Evolutionary conservation across 108 stramenopile genomes (phyloP).

Genomic region (Nitzschia sp.): DNA sequence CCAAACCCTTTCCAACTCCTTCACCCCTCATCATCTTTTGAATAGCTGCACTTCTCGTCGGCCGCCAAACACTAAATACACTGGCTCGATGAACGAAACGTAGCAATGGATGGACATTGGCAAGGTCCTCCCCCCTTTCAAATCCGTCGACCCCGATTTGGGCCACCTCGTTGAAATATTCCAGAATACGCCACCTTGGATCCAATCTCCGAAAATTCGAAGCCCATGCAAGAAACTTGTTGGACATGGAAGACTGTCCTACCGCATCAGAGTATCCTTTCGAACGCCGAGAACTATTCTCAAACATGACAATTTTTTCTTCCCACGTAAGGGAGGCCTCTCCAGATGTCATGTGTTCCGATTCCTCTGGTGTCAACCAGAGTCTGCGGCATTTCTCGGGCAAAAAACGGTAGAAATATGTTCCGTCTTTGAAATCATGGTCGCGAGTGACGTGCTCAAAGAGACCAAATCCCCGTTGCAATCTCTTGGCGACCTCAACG

Average conservation of each 20-base stretch:
- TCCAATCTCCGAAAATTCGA: slow-evolving; percentile 45
- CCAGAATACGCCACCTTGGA: slow-evolving; percentile 57
- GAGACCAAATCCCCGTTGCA: slow-evolving; percentile 38
- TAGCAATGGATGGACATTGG: slow-evolving; percentile 18
- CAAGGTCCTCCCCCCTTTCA: slow-evolving; percentile 15
- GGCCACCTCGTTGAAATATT: slow-evolving; percentile 63
- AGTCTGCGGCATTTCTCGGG: slow-evolving; percentile 2
- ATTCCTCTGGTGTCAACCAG: neutral
- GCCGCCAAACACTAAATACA: slow-evolving; percentile 72
- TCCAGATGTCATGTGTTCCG: neutral
- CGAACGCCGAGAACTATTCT: neutral
- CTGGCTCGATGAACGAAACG: slow-evolving; percentile 24
- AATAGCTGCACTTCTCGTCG: slow-evolving; percentile 58
- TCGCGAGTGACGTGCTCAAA: slow-evolving; percentile 44
- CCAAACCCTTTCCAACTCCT: slow-evolving; percentile 65
- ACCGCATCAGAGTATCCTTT: too few relatives aligned
- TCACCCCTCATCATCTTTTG: slow-evolving; percentile 64
- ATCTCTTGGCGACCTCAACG: slow-evolving; percentile 18
- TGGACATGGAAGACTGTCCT: neutral
- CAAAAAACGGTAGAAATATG: slow-evolving; percentile 55
- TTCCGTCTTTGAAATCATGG: slow-evolving; percentile 51
- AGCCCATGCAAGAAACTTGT: slow-evolving; percentile 36
- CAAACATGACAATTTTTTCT: neutral
- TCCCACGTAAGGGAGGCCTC: neutral
- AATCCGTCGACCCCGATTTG: slow-evolving; percentile 35